A percentile compares a stretch with the other conserved stretches of the same genome.
Conservation (phyloP, 1,284 basidiomycete species). For the Xerocomus nothofagi region DNA sequence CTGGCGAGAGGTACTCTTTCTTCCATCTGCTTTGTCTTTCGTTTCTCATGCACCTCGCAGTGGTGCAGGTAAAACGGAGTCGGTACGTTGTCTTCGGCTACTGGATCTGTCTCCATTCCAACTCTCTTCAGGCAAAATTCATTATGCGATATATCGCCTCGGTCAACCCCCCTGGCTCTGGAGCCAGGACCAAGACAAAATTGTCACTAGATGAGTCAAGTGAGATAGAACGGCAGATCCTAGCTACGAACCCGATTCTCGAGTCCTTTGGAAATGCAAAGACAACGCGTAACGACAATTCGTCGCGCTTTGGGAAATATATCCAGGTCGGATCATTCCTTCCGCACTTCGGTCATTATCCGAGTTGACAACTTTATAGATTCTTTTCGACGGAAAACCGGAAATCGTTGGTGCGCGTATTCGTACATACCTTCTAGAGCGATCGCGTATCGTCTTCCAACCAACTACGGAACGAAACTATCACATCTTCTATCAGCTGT, state of each 20-base stretch:
- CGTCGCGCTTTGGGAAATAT: slow-evolving; percentile 98
- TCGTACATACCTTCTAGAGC: slow-evolving; percentile 95
- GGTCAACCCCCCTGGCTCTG: slow-evolving; percentile 81
- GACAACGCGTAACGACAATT: slow-evolving; percentile 99
- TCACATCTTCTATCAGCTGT: slow-evolving; percentile 99
- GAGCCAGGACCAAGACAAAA: slow-evolving; percentile 66
- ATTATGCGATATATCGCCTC: slow-evolving; percentile 99
- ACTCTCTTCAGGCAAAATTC: slow-evolving; percentile 79
- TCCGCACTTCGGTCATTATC: slow-evolving; percentile 1
- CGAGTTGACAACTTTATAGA: slow-evolving; percentile 48
- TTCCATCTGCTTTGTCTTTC: slow-evolving; percentile 9
- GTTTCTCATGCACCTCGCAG: slow-evolving; percentile 44
- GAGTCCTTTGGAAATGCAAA: slow-evolving; percentile 99
- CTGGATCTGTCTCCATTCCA: slow-evolving; percentile 3
- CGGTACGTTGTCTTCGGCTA: slow-evolving; percentile 49
- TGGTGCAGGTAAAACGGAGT: slow-evolving; percentile 99
- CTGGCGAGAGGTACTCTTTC: slow-evolving; percentile 84
- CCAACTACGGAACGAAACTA: slow-evolving; percentile 97
- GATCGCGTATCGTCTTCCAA: slow-evolving; percentile 97
- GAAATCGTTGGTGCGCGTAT: slow-evolving; percentile 98
- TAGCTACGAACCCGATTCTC: slow-evolving; percentile 98
- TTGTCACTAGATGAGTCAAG: slow-evolving; percentile 78
- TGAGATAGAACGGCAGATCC: slow-evolving; percentile 95
- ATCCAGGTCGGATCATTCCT: slow-evolving; percentile 73
- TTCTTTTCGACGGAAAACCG: slow-evolving; percentile 92